Percentiles rank a stretch among this genome's conserved stretches.
phyloP scores from a whole-genome alignment of 345 rosid genomes.

The Rubroshorea leprosula region DNA sequence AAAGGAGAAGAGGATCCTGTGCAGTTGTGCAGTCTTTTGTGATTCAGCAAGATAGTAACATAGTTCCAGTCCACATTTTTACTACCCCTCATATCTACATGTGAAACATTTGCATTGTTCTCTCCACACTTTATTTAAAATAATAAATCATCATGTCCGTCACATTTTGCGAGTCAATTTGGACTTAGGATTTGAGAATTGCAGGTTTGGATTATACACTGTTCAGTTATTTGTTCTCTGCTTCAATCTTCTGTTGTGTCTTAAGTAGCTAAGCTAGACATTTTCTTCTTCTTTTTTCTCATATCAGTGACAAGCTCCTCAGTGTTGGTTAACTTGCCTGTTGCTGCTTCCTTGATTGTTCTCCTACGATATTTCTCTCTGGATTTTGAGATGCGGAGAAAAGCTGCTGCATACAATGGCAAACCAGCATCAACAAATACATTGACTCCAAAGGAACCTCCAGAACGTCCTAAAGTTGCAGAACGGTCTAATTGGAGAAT shows the following conservation, averaged over 20 bases:
- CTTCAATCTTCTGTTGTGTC: slow-evolving; percentile 4
- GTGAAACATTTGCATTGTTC: too few relatives aligned
- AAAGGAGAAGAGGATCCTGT: too few relatives aligned
- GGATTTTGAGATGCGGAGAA: slow-evolving; percentile 74
- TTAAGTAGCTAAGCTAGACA: not conserved
- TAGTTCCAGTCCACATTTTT: not conserved
- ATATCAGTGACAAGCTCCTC: slow-evolving; percentile 93
- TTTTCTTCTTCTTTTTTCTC: slow-evolving; percentile 19
- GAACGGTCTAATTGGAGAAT: slow-evolving; percentile 67
- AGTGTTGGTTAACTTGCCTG: slow-evolving; percentile 88
- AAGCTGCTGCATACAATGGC: slow-evolving; percentile 58
- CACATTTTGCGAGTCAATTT: too few relatives aligned
- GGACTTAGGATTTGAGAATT: too few relatives aligned
- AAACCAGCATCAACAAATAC: slow-evolving; percentile 36
- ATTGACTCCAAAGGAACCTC: slow-evolving; percentile 35
- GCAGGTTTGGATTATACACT: too few relatives aligned
- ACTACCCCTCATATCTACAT: too few relatives aligned
- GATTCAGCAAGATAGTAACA: too few relatives aligned
- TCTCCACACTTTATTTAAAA: too few relatives aligned
- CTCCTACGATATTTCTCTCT: slow-evolving; percentile 76
- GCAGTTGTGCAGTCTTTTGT: too few relatives aligned
- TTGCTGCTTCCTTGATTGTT: slow-evolving; percentile 73
- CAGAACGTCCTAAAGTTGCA: slow-evolving; percentile 37
- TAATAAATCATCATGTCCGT: too few relatives aligned
- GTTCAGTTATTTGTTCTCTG: not conserved